Conservation (phyloP, 129 eudicot genomes). For the Centaurea solstitialis region DNA sequence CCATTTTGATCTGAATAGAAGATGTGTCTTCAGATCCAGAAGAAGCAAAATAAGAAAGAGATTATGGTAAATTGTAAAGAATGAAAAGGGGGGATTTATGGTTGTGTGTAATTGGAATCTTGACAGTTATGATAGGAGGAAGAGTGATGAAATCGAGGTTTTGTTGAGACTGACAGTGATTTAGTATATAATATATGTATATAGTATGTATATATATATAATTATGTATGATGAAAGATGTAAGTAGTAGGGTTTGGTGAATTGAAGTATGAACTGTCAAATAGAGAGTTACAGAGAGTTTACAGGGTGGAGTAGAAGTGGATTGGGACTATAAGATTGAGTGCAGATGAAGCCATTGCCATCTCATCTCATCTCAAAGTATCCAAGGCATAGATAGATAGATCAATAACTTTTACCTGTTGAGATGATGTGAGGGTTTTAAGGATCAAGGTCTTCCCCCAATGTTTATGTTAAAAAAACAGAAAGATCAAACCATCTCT, state of each 20-base stretch:
- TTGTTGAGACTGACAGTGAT: slow-evolving; percentile 8
- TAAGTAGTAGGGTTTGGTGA: slow-evolving; percentile 28
- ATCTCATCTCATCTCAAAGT: slow-evolving; percentile 16
- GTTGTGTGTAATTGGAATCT: slow-evolving; percentile 19
- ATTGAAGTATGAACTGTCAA: slow-evolving; percentile 18
- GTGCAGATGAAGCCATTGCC: slow-evolving; percentile 27
- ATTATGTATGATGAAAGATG: too few relatives aligned
- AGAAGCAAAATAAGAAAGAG: not conserved
- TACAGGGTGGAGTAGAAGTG: slow-evolving; percentile 29
- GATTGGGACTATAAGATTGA: slow-evolving; percentile 24
- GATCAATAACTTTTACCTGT: not conserved
- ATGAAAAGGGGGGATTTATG: not conserved
- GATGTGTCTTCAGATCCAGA: slow-evolving; percentile 18
- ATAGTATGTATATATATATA: too few relatives aligned
- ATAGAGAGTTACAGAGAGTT: slow-evolving; percentile 34
- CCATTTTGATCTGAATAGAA: slow-evolving; percentile 41
- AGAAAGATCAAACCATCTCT: not conserved
- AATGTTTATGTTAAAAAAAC: not conserved
- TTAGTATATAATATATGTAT: too few relatives aligned
- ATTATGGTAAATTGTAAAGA: not conserved
- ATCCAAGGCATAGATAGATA: not conserved
- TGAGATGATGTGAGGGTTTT: not conserved
- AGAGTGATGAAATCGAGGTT: slow-evolving; percentile 32
- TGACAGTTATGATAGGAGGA: slow-evolving; percentile 34
- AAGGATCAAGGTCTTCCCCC: not conserved